A percentile compares a stretch with the other conserved stretches of the same genome.
These are phyloP conservation scores for Hirschfeldia incana DNA, from an alignment of 345 rosid species.

Conservation along the genomic window DNA sequence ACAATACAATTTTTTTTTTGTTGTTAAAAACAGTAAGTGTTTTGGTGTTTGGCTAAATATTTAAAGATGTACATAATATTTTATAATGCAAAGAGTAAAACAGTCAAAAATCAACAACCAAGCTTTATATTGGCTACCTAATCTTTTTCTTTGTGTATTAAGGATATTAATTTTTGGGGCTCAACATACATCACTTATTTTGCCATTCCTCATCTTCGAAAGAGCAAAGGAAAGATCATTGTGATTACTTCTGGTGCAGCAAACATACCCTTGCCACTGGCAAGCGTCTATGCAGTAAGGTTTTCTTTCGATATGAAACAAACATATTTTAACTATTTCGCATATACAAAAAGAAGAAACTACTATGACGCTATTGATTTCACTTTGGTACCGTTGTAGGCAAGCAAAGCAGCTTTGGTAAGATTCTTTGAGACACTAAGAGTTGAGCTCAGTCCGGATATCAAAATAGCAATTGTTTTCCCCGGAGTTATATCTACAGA, in stretches of 20 bases:
- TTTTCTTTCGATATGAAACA: not conserved
- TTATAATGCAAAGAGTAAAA: too few species aligned
- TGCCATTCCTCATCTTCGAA: slow-evolving; percentile 50
- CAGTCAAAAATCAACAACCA: too few species aligned
- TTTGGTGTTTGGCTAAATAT: too few species aligned
- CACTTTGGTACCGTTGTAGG: not conserved
- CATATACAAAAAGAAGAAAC: not conserved
- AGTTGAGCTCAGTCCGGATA: slow-evolving; percentile 47
- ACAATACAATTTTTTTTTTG: too few species aligned
- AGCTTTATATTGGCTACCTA: too few species aligned
- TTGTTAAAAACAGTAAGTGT: too few species aligned
- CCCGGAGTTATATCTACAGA: slow-evolving; percentile 47
- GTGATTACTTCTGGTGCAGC: slow-evolving; percentile 37
- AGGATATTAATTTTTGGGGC: slow-evolving; percentile 61
- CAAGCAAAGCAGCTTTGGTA: slow-evolving; percentile 46
- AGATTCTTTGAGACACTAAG: slow-evolving; percentile 51
- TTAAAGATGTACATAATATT: too few species aligned
- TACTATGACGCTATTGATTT: not conserved
- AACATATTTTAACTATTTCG: not conserved
- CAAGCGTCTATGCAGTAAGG: slow-evolving; percentile 44
- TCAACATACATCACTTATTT: slow-evolving; percentile 42
- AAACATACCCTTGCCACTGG: slow-evolving; percentile 31
- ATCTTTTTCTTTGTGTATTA: not conserved
- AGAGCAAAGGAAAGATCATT: slow-evolving; percentile 51
- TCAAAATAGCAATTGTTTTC: slow-evolving; percentile 49